Conservation (phyloP, 2,329 filamentous ascomycete species). For the Parastagonospora avenae region DNA sequence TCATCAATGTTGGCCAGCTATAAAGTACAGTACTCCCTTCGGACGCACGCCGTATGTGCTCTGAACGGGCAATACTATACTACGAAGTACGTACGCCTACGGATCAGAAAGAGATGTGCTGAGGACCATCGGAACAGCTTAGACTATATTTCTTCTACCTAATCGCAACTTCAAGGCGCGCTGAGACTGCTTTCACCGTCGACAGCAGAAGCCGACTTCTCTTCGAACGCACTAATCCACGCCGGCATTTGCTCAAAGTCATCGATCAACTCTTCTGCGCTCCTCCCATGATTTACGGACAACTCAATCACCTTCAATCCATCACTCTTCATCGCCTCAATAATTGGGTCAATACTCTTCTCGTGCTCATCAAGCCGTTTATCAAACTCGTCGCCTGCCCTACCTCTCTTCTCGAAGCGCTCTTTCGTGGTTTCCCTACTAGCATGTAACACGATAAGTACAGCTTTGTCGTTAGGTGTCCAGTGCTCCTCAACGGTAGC, state of each 20-base stretch:
- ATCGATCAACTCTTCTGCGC: not conserved
- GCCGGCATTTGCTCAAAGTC: not conserved
- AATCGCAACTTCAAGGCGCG: no score
- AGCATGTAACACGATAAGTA: conserved; percentile 5
- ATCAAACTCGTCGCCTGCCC: conserved; percentile 15
- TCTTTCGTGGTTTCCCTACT: conserved; percentile 3
- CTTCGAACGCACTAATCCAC: not conserved
- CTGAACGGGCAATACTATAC: no score
- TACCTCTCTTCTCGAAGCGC: conserved; percentile 8
- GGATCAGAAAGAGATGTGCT: no score
- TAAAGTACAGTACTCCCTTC: no score
- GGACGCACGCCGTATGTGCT: no score
- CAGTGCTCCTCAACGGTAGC: conserved; percentile 5
- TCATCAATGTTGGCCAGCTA: no score
- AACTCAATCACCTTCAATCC: conserved; percentile 4
- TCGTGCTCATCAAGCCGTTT: conserved; percentile 8
- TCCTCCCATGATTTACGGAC: not conserved
- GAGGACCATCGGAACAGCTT: no score
- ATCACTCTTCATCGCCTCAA: conserved; percentile 11
- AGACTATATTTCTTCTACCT: no score
- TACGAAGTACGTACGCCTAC: no score
- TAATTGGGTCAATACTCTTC: conserved; percentile 1
- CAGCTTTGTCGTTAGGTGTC: not conserved
- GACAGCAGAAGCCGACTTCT: no score
- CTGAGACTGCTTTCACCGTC: no score